Percentiles rank a stretch among this genome's conserved stretches.
These are phyloP conservation scores for Phytophthora megakarya DNA, from an alignment of 352 stramenopile species.

Conservation along the genomic window DNA sequence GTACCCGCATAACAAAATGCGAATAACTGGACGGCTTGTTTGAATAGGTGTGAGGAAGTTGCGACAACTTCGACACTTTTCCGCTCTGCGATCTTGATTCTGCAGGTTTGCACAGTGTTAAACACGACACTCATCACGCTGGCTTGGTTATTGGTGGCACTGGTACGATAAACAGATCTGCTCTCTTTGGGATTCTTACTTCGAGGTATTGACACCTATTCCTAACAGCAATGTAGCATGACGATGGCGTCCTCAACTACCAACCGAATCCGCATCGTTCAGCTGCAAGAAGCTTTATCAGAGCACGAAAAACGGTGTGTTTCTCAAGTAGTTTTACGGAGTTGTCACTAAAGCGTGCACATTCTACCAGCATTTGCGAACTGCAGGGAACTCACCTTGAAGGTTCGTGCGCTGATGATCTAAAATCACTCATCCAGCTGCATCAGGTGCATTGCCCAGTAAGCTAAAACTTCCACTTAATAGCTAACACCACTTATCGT, in stretches of 20 bases:
- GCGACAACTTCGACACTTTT: slow-evolving; percentile 28
- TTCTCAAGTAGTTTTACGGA: no score
- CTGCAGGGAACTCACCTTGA: slow-evolving; percentile 50
- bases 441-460: slow-evolving; percentile 47
- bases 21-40: not conserved
- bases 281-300: slow-evolving; percentile 29
- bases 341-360: no score
- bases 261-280: slow-evolving; percentile 12
- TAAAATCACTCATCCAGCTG: slow-evolving; percentile 66
- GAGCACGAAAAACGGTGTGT: slow-evolving; percentile 29
- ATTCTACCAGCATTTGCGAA: slow-evolving; percentile 46
- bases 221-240: slow-evolving; percentile 32
- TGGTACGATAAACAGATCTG: slow-evolving; percentile 40
- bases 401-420: slow-evolving; percentile 30
- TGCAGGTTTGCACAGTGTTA: slow-evolving; percentile 40
- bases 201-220: not conserved
- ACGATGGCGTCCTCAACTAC: slow-evolving; percentile 18
- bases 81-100: slow-evolving; percentile 22
- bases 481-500: not conserved
- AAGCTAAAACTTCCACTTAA: no score
- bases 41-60: slow-evolving; percentile 35
- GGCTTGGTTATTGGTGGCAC: slow-evolving; percentile 58
- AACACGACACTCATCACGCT: slow-evolving; percentile 50
- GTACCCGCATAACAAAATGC: no score
- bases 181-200: not conserved